Evolutionary conservation across 2,329 filamentous ascomycete genomes (phyloP).

Genomic region (Acephala macrosclerotiorum): DNA sequence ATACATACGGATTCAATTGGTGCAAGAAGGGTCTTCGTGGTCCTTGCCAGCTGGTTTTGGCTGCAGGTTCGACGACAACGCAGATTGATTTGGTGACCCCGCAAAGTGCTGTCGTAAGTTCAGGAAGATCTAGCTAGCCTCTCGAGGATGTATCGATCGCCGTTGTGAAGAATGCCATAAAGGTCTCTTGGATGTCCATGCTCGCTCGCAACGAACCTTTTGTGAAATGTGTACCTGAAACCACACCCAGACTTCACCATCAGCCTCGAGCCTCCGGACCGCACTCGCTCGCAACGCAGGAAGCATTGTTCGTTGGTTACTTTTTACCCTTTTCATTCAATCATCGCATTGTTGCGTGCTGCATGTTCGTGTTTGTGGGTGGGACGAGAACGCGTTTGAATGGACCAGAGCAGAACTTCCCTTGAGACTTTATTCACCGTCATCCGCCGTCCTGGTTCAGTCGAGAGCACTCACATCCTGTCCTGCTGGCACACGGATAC

Average conservation of each 20-base stretch:
- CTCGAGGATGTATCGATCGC: constrained; percentile 2
- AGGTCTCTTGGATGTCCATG: neutral
- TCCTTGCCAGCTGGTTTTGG: neutral
- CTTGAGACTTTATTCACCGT: neutral
- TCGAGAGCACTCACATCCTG: neutral
- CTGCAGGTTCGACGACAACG: neutral
- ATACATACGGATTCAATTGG: neutral
- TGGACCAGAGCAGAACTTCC: neutral
- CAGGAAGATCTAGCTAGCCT: neutral
- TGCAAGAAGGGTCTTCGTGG: neutral
- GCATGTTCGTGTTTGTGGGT: neutral
- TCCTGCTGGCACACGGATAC: neutral
- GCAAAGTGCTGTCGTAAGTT: neutral
- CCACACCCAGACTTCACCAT: neutral
- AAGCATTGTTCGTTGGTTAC: neutral
- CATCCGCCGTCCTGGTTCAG: neutral
- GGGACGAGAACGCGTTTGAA: neutral
- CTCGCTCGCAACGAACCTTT: neutral
- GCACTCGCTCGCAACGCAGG: constrained; percentile 6
- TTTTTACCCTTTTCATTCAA: neutral
- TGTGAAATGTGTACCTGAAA: neutral
- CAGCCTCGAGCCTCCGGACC: neutral
- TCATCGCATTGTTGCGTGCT: neutral
- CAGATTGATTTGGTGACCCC: neutral
- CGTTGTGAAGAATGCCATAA: constrained; percentile 1